These are phyloP conservation scores for Rosa chinensis DNA, from an alignment of 306 rosid genomes.

Conservation along the genomic window DNA sequence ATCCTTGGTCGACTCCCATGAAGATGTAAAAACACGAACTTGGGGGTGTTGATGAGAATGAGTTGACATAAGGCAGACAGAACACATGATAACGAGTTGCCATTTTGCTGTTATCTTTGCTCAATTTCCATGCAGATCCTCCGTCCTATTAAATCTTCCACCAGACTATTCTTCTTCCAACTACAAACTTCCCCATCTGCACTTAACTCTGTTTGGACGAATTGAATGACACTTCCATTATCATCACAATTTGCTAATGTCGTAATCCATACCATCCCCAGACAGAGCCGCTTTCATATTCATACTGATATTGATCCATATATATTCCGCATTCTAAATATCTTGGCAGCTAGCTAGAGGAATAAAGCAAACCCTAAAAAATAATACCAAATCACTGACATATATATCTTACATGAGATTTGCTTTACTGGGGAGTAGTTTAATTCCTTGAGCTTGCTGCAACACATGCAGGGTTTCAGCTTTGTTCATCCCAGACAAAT, in stretches of 20 bases:
- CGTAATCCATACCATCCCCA: background rate
- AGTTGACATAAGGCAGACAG: background rate
- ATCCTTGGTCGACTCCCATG: background rate
- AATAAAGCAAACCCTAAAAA: background rate
- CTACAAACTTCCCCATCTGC: conserved; percentile 13
- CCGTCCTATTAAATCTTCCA: background rate
- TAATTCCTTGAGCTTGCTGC: conserved; percentile 2
- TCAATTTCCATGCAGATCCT: background rate
- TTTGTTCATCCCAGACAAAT: conserved; percentile 3
- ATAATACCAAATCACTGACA: background rate
- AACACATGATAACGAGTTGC: background rate
- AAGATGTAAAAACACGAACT: background rate
- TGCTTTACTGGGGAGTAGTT: background rate
- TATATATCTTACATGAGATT: background rate
- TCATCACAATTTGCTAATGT: conserved; percentile 7
- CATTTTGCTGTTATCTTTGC: background rate
- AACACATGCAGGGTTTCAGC: conserved; percentile 7
- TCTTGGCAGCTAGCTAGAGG: background rate
- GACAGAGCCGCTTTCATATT: background rate
- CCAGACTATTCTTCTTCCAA: conserved; percentile 12
- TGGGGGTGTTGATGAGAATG: background rate
- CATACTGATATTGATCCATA: background rate
- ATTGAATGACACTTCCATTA: conserved; percentile 13
- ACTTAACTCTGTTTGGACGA: conserved; percentile 18
- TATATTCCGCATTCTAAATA: background rate